Evolutionary conservation across 495 filamentous ascomycete species (phyloP).

Genomic region (Aspergillus wentii): DNA sequence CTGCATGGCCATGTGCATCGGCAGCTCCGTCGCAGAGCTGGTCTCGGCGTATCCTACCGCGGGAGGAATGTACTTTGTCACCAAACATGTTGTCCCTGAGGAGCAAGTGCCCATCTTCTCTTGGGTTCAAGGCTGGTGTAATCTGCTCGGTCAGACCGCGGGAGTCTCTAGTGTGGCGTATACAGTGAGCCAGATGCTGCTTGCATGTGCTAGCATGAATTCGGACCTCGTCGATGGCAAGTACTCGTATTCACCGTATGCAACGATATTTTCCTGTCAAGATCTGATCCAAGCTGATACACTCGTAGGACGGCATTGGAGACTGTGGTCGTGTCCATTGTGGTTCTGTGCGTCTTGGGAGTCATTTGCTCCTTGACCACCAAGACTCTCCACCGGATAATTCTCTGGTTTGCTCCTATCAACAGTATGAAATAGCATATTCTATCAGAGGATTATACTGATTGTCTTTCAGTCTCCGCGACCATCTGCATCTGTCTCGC

Average conservation of each 20-base stretch:
- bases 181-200: slow-evolving; percentile 53
- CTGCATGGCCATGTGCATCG: slow-evolving; percentile 63
- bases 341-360: slow-evolving; percentile 47
- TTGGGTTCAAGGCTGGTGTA: slow-evolving; percentile 61
- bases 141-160: slow-evolving; percentile 56
- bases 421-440: slow-evolving; percentile 45
- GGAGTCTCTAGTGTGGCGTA: slow-evolving; percentile 55
- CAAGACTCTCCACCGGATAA: slow-evolving; percentile 55
- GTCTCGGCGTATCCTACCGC: slow-evolving; percentile 62
- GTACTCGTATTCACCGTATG: slow-evolving; percentile 45
- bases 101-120: slow-evolving; percentile 54
- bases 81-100: slow-evolving; percentile 53
- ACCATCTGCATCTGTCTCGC: slow-evolving; percentile 59
- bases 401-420: slow-evolving; percentile 70
- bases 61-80: slow-evolving; percentile 62
- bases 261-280: background rate
- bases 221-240: slow-evolving; percentile 40
- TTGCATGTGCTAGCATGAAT: slow-evolving; percentile 54
- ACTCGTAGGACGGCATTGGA: slow-evolving; percentile 52
- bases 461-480: slow-evolving; percentile 37
- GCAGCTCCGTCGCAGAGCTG: slow-evolving; percentile 58
- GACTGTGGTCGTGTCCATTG: slow-evolving; percentile 57
- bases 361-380: slow-evolving; percentile 63
- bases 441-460: background rate
- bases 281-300: slow-evolving; percentile 1